These are phyloP conservation scores for Cantharellus cinnabarinus DNA, from an alignment of 768 basidiomycete genomes.

Conservation along the genomic window DNA sequence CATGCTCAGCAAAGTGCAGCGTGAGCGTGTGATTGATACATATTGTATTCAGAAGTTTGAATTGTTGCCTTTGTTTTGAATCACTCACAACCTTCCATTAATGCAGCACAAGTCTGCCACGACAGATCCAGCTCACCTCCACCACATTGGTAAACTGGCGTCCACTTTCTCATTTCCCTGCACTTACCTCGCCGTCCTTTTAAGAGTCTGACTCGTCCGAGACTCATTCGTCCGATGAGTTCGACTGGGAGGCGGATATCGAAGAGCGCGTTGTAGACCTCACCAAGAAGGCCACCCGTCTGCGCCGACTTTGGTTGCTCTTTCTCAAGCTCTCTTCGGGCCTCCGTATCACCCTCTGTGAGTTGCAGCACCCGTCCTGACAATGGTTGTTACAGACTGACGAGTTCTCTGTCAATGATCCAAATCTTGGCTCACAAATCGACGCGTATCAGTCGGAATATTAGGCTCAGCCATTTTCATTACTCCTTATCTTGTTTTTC, in stretches of 20 bases:
- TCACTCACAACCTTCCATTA: too few relatives aligned
- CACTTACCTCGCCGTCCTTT: too few relatives aligned
- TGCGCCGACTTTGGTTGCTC: constrained; percentile 37
- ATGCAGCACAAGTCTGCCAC: too few relatives aligned
- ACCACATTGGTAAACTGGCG: too few relatives aligned
- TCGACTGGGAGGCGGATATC: constrained; percentile 52
- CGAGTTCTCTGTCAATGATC: too few relatives aligned
- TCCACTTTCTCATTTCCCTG: too few relatives aligned
- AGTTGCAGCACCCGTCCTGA: neutral
- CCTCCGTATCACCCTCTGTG: neutral
- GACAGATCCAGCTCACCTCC: too few relatives aligned
- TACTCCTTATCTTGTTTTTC: neutral
- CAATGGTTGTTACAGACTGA: neutral
- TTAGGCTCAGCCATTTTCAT: constrained; percentile 28
- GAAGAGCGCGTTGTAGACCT: constrained; percentile 14
- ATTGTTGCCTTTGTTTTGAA: too few relatives aligned
- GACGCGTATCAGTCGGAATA: neutral
- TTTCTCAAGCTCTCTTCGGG: constrained; percentile 45
- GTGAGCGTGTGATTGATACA: too few relatives aligned
- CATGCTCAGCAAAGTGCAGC: too few relatives aligned
- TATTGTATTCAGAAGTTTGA: too few relatives aligned
- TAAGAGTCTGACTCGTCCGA: constrained; percentile 11
- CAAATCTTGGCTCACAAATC: neutral
- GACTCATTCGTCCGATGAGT: constrained; percentile 46
- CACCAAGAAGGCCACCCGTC: constrained; percentile 33